Percentiles rank a stretch among this genome's conserved stretches.
phyloP scores from a whole-genome alignment of 345 rosid genomes.

The Mallotus nudiflorus region DNA sequence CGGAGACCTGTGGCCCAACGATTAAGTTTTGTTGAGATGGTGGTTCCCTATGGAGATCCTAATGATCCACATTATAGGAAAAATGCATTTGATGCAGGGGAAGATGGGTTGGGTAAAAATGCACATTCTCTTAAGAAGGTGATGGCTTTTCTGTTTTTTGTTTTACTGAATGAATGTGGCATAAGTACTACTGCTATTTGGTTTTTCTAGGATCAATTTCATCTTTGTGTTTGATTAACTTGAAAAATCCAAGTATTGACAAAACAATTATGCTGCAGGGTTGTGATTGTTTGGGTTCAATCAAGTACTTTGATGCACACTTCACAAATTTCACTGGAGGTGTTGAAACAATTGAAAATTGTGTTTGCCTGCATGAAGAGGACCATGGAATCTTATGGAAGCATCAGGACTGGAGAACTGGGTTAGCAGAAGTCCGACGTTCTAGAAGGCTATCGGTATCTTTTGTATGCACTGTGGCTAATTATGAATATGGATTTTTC shows the following conservation, averaged over 20 bases:
- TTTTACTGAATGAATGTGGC: neutral
- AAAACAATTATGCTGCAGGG: conserved; percentile 42
- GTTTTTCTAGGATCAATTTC: neutral
- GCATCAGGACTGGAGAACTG: conserved; percentile 99
- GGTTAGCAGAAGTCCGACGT: conserved; percentile 91
- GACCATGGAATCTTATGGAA: conserved; percentile 94
- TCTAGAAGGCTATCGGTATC: conserved; percentile 89
- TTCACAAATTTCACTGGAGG: conserved; percentile 89
- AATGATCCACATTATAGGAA: conserved; percentile 92
- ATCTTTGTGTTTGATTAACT: neutral
- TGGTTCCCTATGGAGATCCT: conserved; percentile 96
- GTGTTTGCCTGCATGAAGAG: conserved; percentile 94
- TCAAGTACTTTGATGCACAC: conserved; percentile 93
- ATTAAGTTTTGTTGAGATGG: conserved; percentile 94
- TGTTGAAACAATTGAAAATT: conserved; percentile 86
- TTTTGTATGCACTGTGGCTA: conserved; percentile 85
- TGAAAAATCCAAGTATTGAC: neutral
- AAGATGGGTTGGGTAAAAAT: conserved; percentile 92
- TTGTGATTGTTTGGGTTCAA: conserved; percentile 88
- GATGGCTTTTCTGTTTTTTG: neutral
- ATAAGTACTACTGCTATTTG: too few relatives aligned
- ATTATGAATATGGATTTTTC: conserved; percentile 89
- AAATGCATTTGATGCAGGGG: conserved; percentile 97
- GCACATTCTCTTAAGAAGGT: conserved; percentile 95
- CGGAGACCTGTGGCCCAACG: conserved; percentile 90